Base-by-base conservation (phyloP, 495 filamentous ascomycete species). In the Bathelium albidoporum region DNA sequence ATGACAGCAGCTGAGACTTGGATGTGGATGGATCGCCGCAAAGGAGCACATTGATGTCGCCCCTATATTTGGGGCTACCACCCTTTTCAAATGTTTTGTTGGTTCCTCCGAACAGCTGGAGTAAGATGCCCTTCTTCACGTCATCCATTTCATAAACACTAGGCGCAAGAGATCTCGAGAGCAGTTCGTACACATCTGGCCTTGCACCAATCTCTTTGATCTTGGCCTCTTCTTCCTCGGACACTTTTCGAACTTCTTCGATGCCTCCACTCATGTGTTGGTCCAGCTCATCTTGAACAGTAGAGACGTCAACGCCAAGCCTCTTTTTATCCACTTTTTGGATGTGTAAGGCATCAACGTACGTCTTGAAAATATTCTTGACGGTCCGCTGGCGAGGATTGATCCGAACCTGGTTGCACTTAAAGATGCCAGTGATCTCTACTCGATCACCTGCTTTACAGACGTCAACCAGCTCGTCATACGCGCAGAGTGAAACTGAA, bases 101-200 rank as follows among this genome's bases (percentile, higher is more conserved):
- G n/a, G 94, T 97, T 29, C 94, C 94, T 18, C 94, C 95, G 71
- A 98, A 98, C 55, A 98, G 81, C 70, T 98, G 94, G 2, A 98
- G 85, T 12, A 98, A 79, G 62, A 98, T 95, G 31, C 94, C 94
- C 74, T 98, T 98, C 82, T 97, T 97, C 39, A 97, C 90, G 72
- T 99, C 94, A 64, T 97, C 95, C 89, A 94, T 90, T 73, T 99
- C 94, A 77, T 95, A 97, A 67, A 99, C 83, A 64, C 90, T 96
- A 22, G 94, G 94, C 1, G 95, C 95, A 26, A 99, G 77, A 0
- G 94, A 97, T 16, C 94, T 86, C 22, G 95, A 82, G 2, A 99
- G 84, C 36, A 99, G 83, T 52, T 99, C 90, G 72, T 99, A 99
- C 49, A 97, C 84, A 73, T 99, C 95, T 7, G 87, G 81, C 59